Evolutionary conservation across 148 eudicot species (phyloP).

Genomic region (Cornus controversa): DNA sequence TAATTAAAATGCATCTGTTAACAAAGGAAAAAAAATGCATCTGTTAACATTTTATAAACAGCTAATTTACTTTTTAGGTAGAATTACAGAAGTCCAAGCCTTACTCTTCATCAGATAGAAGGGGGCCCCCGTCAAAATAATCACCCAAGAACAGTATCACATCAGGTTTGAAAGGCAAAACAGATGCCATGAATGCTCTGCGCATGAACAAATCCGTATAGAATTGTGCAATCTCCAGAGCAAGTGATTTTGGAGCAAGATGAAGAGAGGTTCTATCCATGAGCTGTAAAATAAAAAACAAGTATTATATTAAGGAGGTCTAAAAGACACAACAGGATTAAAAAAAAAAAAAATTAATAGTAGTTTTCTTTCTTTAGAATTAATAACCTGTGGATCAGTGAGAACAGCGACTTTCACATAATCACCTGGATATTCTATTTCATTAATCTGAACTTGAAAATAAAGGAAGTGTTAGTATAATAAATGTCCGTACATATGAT

Average conservation of each 20-base stretch:
- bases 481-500: background rate
- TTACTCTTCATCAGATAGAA: conserved; percentile 77
- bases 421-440: conserved; percentile 35
- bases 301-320: background rate
- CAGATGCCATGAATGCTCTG: conserved; percentile 69
- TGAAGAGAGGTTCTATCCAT: conserved; percentile 81
- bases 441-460: conserved; percentile 36
- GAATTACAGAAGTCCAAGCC: conserved; percentile 20
- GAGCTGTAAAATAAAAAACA: conserved; percentile 43
- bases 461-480: background rate
- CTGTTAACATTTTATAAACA: background rate
- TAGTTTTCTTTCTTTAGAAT: background rate
- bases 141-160: conserved; percentile 83
- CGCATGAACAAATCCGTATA: conserved; percentile 92
- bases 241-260: conserved; percentile 73
- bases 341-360: background rate
- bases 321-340: background rate
- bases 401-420: conserved; percentile 81
- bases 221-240: conserved; percentile 71
- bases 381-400: conserved; percentile 85
- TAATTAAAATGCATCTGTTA: background rate
- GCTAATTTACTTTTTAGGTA: background rate
- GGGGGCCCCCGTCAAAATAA: conserved; percentile 83
- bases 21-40: background rate
- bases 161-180: conserved; percentile 80